Percentiles rank a stretch among this genome's conserved stretches.
phyloP scores from a whole-genome alignment of 257 asterid genomes.

The Cordia subcordata region DNA sequence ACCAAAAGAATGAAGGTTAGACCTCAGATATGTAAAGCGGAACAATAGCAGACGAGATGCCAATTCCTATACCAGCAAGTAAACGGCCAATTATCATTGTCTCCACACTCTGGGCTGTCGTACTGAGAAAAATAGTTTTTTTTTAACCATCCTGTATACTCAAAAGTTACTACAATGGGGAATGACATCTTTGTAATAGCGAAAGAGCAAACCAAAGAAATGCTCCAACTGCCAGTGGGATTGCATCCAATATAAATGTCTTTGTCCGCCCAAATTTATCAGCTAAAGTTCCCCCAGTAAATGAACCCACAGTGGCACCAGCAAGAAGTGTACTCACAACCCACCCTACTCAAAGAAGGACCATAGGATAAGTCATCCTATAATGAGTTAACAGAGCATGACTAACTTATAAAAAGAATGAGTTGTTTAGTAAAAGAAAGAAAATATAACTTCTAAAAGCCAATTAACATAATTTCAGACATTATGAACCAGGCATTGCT shows the following conservation, averaged over 20 bases:
- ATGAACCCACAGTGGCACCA: slow-evolving; percentile 95
- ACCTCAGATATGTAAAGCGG: slow-evolving; percentile 99
- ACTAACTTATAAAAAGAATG: too few relatives aligned
- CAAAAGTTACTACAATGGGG: slow-evolving; percentile 7
- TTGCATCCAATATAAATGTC: slow-evolving; percentile 79
- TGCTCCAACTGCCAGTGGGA: slow-evolving; percentile 87
- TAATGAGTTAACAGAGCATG: not conserved
- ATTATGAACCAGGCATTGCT: too few relatives aligned
- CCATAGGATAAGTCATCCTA: slow-evolving; percentile 11
- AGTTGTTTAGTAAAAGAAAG: too few relatives aligned
- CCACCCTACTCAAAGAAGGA: slow-evolving; percentile 59
- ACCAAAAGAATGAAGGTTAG: slow-evolving; percentile 7
- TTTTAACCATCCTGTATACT: slow-evolving; percentile 14
- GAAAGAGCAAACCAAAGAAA: slow-evolving; percentile 65
- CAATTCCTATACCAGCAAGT: slow-evolving; percentile 88
- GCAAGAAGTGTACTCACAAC: slow-evolving; percentile 93
- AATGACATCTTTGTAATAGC: slow-evolving; percentile 5
- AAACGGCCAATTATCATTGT: slow-evolving; percentile 86
- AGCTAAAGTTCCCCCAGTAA: slow-evolving; percentile 94
- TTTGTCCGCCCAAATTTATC: slow-evolving; percentile 93
- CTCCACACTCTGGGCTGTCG: slow-evolving; percentile 71
- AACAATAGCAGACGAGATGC: slow-evolving; percentile 90
- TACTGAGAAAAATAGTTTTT: slow-evolving; percentile 38
- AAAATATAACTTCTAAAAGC: too few relatives aligned
- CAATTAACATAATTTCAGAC: too few relatives aligned